These are phyloP conservation scores for Benincasa hispida DNA, from an alignment of 306 rosid species.

Conservation along the genomic window DNA sequence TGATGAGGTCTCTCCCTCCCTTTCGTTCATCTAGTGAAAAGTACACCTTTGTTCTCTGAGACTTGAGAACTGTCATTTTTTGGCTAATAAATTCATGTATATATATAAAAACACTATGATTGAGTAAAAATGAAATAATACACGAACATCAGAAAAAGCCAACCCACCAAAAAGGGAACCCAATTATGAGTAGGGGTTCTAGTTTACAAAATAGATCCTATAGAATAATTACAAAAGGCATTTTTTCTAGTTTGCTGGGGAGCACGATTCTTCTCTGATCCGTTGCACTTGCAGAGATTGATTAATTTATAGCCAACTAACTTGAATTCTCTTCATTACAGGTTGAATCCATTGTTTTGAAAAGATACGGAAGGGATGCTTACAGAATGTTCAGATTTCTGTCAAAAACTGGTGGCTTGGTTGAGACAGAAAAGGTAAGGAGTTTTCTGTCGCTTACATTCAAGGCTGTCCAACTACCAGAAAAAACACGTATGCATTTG, in stretches of 20 bases:
- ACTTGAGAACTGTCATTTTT: background rate
- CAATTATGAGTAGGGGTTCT: too few relatives aligned
- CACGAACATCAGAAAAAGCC: too few relatives aligned
- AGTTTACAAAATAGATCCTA: too few relatives aligned
- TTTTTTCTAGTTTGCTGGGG: background rate
- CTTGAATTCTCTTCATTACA: constrained; percentile 20
- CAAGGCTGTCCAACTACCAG: background rate
- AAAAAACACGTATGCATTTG: background rate
- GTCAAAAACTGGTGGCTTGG: constrained; percentile 32
- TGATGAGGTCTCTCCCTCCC: constrained; percentile 51
- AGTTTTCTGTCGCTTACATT: background rate
- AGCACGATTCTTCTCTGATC: background rate
- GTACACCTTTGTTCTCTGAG: background rate
- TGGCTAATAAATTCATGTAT: background rate
- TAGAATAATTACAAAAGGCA: too few relatives aligned
- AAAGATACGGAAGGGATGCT: constrained; percentile 70
- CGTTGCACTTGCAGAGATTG: background rate
- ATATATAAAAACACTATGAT: background rate
- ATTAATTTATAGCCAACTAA: constrained; percentile 6
- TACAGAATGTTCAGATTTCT: constrained; percentile 76
- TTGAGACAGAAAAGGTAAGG: constrained; percentile 70
- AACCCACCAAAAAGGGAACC: too few relatives aligned
- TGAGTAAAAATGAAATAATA: too few relatives aligned
- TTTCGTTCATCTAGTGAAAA: background rate
- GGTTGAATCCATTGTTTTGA: constrained; percentile 79